phyloP scores from a whole-genome alignment of 768 basidiomycete species.

The Boletus pseudo-olivaceus region DNA sequence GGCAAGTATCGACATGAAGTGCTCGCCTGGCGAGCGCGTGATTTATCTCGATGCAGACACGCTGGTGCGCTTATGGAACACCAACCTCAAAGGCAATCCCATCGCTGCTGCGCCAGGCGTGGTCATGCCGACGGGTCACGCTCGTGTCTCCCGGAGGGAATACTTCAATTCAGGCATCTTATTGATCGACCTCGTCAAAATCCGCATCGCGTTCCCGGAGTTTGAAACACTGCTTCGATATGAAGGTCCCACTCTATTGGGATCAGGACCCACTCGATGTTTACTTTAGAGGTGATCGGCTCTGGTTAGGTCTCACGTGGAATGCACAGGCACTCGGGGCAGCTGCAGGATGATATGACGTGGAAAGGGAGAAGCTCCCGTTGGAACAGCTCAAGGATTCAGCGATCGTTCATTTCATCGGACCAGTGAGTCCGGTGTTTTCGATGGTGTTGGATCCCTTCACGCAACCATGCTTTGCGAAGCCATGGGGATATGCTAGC shows the following conservation, averaged over 20 bases:
- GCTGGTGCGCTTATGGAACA: neutral
- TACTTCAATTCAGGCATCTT: neutral
- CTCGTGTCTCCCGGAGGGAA: neutral
- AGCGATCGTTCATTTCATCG: neutral
- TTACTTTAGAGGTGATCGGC: neutral
- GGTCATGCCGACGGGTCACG: neutral
- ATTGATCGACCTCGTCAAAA: neutral
- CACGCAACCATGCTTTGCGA: constrained; percentile 26
- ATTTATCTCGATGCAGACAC: neutral
- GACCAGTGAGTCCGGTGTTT: neutral
- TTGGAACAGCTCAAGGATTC: neutral
- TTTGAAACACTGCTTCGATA: neutral
- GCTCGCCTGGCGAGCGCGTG: neutral
- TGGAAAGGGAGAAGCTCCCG: neutral
- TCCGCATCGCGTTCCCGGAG: neutral
- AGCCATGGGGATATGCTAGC: constrained; percentile 54
- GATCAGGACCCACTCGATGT: neutral
- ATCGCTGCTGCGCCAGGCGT: neutral
- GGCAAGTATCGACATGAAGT: neutral
- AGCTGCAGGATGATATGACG: neutral
- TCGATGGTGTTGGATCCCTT: neutral
- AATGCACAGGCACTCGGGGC: neutral
- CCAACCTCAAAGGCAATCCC: neutral
- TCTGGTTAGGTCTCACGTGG: neutral
- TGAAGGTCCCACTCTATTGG: neutral